Conservation (phyloP, 305 asterid genomes). For the Plantago coronopus region DNA sequence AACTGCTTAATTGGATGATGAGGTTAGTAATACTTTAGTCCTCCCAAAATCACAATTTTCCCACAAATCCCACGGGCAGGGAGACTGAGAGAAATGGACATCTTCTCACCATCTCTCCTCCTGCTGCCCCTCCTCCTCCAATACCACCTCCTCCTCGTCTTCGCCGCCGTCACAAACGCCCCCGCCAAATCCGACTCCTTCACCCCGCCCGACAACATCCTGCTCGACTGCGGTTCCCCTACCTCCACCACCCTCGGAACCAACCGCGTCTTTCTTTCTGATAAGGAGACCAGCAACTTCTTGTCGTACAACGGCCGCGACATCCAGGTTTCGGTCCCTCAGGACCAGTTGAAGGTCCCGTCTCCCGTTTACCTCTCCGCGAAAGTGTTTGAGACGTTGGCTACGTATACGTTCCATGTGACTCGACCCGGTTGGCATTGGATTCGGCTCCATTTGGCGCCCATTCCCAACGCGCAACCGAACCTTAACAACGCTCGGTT, state of each 20-base stretch:
- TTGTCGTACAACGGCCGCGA: conserved; percentile 40
- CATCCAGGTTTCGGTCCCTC: conserved; percentile 32
- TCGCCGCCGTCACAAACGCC: conserved; percentile 25
- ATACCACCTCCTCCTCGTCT: background rate
- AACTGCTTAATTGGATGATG: too few species aligned
- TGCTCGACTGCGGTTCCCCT: conserved; percentile 57
- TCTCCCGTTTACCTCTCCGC: conserved; percentile 56
- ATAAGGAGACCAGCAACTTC: conserved; percentile 36
- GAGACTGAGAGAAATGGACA: too few species aligned
- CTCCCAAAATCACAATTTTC: too few species aligned
- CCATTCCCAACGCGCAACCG: conserved; percentile 35
- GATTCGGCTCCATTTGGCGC: conserved; percentile 77
- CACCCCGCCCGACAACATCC: conserved; percentile 52
- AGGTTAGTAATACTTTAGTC: too few species aligned
- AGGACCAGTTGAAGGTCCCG: conserved; percentile 29
- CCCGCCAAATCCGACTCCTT: conserved; percentile 45
- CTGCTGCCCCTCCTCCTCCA: conserved; percentile 43
- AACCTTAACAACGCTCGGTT: conserved; percentile 52
- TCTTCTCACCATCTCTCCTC: conserved; percentile 5
- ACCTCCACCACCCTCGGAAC: conserved; percentile 35
- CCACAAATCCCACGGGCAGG: too few species aligned
- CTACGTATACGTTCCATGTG: conserved; percentile 69
- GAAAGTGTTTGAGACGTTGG: conserved; percentile 45
- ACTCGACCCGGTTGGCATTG: conserved; percentile 83
- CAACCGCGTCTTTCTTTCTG: conserved; percentile 38